A percentile compares a stretch with the other conserved stretches of the same genome.
These are phyloP conservation scores for Aspergillus sp. DNA, from an alignment of 2,329 filamentous ascomycete genomes.

Conservation along the genomic window DNA sequence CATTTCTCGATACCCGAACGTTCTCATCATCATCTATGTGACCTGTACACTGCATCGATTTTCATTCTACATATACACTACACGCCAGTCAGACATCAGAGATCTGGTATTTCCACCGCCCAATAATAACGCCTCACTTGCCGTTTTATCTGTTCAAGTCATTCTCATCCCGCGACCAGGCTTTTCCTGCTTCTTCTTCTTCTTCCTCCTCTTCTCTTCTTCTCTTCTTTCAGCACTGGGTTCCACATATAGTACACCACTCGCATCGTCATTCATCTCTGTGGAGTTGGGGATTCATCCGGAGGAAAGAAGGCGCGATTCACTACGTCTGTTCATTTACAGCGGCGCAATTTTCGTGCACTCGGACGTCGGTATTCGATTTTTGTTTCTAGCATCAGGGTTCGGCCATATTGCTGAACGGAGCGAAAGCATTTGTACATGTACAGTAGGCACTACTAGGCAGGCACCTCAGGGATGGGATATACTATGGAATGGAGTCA, in stretches of 20 bases:
- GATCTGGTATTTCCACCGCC: not conserved
- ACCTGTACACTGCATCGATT: conserved; percentile 15
- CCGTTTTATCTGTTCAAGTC: not conserved
- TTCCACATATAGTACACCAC: not conserved
- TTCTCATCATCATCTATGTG: conserved; percentile 14
- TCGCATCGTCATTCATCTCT: conserved; percentile 1
- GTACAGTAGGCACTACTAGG: not conserved
- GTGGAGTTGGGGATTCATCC: conserved; percentile 8
- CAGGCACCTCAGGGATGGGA: not conserved
- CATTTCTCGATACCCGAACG: not conserved
- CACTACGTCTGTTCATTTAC: not conserved
- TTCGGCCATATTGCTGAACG: conserved; percentile 3
- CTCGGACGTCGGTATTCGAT: not conserved
- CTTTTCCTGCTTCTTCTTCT: not conserved
- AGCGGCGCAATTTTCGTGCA: not conserved
- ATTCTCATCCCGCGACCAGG: not conserved
- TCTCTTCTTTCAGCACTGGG: not conserved
- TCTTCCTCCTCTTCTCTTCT: not conserved
- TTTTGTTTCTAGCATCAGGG: conserved; percentile 15
- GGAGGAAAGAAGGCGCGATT: conserved; percentile 3
- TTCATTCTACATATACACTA: conserved; percentile 8
- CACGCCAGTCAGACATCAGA: not conserved
- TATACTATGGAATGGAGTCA: not conserved
- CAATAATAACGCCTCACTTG: not conserved
- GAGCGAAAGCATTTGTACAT: conserved; percentile 12